Evolutionary conservation across 1,284 basidiomycete species (phyloP).

Genomic region (Rhodotorula sp.): DNA sequence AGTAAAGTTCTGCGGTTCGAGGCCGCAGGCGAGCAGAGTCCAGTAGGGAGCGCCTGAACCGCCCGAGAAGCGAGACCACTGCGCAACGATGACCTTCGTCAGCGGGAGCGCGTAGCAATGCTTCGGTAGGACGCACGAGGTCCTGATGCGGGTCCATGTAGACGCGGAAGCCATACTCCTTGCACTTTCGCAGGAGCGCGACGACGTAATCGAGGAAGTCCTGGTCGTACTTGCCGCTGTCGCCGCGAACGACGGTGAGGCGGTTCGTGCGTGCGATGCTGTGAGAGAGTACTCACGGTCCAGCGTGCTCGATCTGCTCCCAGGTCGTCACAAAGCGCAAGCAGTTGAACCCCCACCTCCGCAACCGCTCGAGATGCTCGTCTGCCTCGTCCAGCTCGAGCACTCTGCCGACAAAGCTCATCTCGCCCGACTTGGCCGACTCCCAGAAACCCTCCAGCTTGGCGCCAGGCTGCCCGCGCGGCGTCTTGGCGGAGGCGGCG

Average conservation of each 20-base stretch:
- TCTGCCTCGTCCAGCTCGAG: conserved; percentile 82
- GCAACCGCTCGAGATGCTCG: conserved; percentile 78
- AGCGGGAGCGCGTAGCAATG: neutral
- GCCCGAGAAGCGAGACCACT: conserved; percentile 97
- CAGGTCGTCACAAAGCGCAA: conserved; percentile 90
- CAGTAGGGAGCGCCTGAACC: conserved; percentile 95
- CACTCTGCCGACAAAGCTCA: conserved; percentile 72
- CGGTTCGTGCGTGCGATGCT: neutral
- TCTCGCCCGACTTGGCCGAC: conserved; percentile 68
- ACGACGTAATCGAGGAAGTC: conserved; percentile 92
- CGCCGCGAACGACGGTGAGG: conserved; percentile 5
- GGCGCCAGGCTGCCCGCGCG: conserved; percentile 66
- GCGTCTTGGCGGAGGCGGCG: conserved; percentile 81
- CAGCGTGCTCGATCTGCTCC: conserved; percentile 90
- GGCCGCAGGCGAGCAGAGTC: conserved; percentile 88
- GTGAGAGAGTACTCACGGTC: conserved; percentile 68
- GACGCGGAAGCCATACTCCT: conserved; percentile 86
- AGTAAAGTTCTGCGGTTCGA: conserved; percentile 80
- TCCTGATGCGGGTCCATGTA: conserved; percentile 98
- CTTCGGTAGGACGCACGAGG: conserved; percentile 62
- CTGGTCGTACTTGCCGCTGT: conserved; percentile 82
- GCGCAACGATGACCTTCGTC: neutral
- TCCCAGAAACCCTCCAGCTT: conserved; percentile 84
- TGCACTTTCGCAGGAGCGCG: conserved; percentile 80
- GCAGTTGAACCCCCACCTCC: conserved; percentile 92